Conservation (phyloP, 768 basidiomycete genomes). For the Suillus lakei region DNA sequence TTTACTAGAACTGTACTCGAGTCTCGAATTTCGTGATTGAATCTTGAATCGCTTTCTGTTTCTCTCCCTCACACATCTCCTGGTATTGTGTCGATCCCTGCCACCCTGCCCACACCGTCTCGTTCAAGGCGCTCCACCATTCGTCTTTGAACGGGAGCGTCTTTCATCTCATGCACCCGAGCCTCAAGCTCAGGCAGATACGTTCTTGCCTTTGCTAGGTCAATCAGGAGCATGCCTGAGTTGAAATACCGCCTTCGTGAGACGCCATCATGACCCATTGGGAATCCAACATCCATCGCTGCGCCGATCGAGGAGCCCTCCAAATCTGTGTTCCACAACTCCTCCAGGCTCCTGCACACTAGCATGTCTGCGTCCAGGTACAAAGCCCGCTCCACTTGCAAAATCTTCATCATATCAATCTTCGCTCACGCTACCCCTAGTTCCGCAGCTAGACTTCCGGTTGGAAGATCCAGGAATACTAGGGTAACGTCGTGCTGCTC, state of each 20-base stretch:
- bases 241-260: constrained; percentile 52
- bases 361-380: constrained; percentile 61
- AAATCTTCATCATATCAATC: constrained; percentile 47
- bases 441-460: constrained; percentile 28
- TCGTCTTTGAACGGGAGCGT: constrained; percentile 46
- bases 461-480: constrained; percentile 46
- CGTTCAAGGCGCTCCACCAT: constrained; percentile 51
- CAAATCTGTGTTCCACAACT: constrained; percentile 53
- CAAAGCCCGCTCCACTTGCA: constrained; percentile 55
- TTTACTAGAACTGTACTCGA: not conserved
- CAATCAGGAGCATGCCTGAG: constrained; percentile 56
- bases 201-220: constrained; percentile 45
- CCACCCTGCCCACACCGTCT: constrained; percentile 49
- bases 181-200: constrained; percentile 30
- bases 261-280: constrained; percentile 48
- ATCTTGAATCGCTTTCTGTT: constrained; percentile 16
- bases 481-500: constrained; percentile 39
- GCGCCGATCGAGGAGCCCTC: constrained; percentile 48
- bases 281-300: constrained; percentile 51
- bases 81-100: constrained; percentile 28
- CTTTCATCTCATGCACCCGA: constrained; percentile 29
- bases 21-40: not conserved
- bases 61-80: constrained; percentile 19
- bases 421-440: constrained; percentile 52
- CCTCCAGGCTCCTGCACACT: constrained; percentile 43